Evolutionary conservation across 2,329 filamentous ascomycete species (phyloP).

Genomic region (Alternaria brassicae): DNA sequence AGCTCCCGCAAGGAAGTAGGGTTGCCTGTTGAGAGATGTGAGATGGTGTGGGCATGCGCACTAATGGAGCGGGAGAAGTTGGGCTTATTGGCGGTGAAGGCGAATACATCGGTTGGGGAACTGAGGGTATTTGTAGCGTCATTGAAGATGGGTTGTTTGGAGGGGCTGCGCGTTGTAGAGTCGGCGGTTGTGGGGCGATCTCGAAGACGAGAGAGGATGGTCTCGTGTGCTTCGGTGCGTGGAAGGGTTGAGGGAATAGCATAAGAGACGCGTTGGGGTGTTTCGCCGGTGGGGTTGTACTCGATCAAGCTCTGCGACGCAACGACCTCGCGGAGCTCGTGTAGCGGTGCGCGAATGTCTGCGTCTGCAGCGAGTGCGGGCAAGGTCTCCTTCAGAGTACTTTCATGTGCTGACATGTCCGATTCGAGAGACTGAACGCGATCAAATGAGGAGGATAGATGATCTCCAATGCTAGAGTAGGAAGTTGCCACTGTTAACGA

Average conservation of each 20-base stretch:
- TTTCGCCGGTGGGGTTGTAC: constrained; percentile 84
- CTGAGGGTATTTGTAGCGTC: constrained; percentile 54
- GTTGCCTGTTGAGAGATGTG: constrained; percentile 32
- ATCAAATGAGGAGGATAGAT: constrained; percentile 72
- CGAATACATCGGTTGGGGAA: constrained; percentile 39
- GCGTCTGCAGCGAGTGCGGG: constrained; percentile 63
- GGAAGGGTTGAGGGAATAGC: constrained; percentile 81
- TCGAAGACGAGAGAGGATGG: constrained; percentile 59
- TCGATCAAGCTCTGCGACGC: constrained; percentile 71
- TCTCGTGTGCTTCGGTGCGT: constrained; percentile 71
- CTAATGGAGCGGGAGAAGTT: constrained; percentile 37
- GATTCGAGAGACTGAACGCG: constrained; percentile 72
- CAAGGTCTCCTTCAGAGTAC: constrained; percentile 66
- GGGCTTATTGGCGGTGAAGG: constrained; percentile 28
- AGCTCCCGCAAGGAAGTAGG: constrained; percentile 53
- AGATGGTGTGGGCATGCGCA: constrained; percentile 29
- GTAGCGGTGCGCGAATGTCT: constrained; percentile 72
- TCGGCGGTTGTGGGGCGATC: constrained; percentile 45
- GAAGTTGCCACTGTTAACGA: constrained; percentile 74
- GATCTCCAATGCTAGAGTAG: constrained; percentile 72
- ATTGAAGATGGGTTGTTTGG: constrained; percentile 62
- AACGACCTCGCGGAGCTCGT: constrained; percentile 74
- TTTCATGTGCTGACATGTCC: constrained; percentile 69
- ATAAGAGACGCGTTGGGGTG: constrained; percentile 82
- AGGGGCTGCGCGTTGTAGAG: constrained; percentile 48